Percentiles rank a stretch among this genome's conserved stretches.
These are phyloP conservation scores for Aspergillus sparsus DNA, from an alignment of 495 filamentous ascomycete species.

Conservation along the genomic window DNA sequence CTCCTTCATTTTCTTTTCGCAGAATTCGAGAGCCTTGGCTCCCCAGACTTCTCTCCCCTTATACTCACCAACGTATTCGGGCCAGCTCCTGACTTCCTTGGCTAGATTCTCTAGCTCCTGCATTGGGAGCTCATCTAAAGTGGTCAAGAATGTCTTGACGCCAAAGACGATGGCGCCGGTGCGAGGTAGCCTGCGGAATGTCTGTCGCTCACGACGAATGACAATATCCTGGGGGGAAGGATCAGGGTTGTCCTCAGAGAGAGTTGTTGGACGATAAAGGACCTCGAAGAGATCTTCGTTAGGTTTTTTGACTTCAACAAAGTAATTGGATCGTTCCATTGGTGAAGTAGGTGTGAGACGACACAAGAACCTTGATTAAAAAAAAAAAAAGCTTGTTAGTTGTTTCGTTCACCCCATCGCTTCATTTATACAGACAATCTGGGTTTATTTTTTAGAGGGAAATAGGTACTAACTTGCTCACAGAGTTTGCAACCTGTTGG, in stretches of 20 bases:
- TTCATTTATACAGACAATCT: not conserved
- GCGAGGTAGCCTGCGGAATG: conserved; percentile 52
- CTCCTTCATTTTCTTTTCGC: conserved; percentile 28
- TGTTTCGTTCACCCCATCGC: conserved; percentile 1
- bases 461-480: conserved; percentile 49
- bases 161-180: conserved; percentile 54
- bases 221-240: conserved; percentile 45
- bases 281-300: conserved; percentile 46
- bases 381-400: not conserved
- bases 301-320: conserved; percentile 50
- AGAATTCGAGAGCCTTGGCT: conserved; percentile 45
- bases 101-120: conserved; percentile 47
- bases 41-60: conserved; percentile 57
- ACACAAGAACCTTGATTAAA: conserved; percentile 44
- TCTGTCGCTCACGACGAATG: conserved; percentile 57
- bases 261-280: conserved; percentile 37
- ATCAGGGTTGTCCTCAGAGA: conserved; percentile 38
- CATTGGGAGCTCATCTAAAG: conserved; percentile 48
- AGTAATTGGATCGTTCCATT: conserved; percentile 58
- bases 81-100: conserved; percentile 54
- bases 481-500: conserved; percentile 50
- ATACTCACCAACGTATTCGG: conserved; percentile 52
- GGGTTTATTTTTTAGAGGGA: not conserved
- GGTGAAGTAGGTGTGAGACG: conserved; percentile 46
- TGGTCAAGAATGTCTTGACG: conserved; percentile 54